phyloP scores from a whole-genome alignment of 2,329 filamentous ascomycete genomes.

The Penicillium frequentans region DNA sequence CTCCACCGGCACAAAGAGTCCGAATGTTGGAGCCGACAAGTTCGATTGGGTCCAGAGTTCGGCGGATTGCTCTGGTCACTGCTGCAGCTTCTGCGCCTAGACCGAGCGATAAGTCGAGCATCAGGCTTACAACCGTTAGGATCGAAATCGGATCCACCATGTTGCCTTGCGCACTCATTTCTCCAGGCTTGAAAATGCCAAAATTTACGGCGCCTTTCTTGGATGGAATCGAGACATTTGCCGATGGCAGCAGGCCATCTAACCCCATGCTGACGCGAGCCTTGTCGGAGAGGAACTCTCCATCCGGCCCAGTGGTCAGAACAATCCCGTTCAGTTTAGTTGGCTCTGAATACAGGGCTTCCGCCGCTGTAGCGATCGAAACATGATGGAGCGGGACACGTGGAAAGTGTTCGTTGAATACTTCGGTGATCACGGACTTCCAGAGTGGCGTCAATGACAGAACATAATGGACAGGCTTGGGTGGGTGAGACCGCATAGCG shows the following conservation, averaged over 20 bases:
- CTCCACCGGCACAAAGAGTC: constrained; percentile 2
- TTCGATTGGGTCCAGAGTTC: constrained; percentile 8
- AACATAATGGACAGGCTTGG: neutral
- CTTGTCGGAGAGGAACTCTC: neutral
- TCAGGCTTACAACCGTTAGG: constrained; percentile 1
- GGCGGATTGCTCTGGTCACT: constrained; percentile 3
- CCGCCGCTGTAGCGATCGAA: neutral
- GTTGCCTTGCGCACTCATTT: neutral
- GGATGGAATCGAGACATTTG: neutral
- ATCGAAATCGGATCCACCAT: neutral
- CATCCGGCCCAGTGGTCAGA: neutral
- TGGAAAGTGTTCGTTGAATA: neutral
- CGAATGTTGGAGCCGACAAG: constrained; percentile 7
- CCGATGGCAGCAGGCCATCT: neutral
- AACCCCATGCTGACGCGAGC: neutral
- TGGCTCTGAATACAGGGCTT: neutral
- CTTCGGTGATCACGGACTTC: neutral
- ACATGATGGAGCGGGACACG: neutral
- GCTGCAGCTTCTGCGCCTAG: constrained; percentile 3
- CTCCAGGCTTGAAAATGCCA: neutral
- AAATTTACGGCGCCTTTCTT: neutral
- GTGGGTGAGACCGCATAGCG: neutral
- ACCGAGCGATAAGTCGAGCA: constrained; percentile 5
- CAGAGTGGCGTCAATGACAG: neutral
- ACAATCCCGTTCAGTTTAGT: neutral